A percentile compares a stretch with the other conserved stretches of the same genome.
phyloP scores from a whole-genome alignment of 495 filamentous ascomycete species.

The Tuber melanosporum region DNA sequence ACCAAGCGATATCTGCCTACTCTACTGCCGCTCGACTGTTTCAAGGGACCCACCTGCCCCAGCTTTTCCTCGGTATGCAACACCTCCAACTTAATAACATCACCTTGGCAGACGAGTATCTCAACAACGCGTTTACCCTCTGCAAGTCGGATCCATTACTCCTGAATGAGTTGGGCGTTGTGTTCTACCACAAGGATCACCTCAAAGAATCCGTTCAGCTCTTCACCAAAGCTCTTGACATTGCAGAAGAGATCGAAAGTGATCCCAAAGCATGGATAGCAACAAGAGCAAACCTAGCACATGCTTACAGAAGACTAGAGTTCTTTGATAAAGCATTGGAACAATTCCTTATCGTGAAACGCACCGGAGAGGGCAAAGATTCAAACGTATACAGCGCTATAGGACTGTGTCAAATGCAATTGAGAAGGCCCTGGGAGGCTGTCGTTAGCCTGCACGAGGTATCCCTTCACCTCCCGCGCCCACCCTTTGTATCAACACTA shows the following conservation, averaged over 20 bases:
- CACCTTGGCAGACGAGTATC: conserved; percentile 89
- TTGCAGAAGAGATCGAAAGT: conserved; percentile 72
- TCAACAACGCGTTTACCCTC: conserved; percentile 74
- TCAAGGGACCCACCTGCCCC: conserved; percentile 92
- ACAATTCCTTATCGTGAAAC: conserved; percentile 75
- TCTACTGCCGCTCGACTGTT: conserved; percentile 92
- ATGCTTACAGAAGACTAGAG: conserved; percentile 71
- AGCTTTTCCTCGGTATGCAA: conserved; percentile 97
- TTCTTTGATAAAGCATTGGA: conserved; percentile 62
- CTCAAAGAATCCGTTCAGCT: conserved; percentile 62
- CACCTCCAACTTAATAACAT: conserved; percentile 93
- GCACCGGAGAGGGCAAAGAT: conserved; percentile 62
- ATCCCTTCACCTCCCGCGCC: neutral
- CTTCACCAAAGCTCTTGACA: conserved; percentile 65
- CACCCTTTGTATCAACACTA: neutral
- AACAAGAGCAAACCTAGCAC: conserved; percentile 79
- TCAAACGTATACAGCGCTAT: conserved; percentile 65
- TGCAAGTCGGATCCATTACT: conserved; percentile 77
- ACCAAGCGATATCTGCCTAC: conserved; percentile 97
- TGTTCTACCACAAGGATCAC: conserved; percentile 84
- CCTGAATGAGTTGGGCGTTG: conserved; percentile 90
- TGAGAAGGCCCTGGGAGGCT: conserved; percentile 59
- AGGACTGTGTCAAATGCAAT: conserved; percentile 66
- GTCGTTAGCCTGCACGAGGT: conserved; percentile 48
- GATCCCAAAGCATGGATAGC: conserved; percentile 81